Percentiles rank a stretch among this genome's conserved stretches.
Conservation (phyloP, 1,284 basidiomycete species). For the Ganoderma lingzhi region DNA sequence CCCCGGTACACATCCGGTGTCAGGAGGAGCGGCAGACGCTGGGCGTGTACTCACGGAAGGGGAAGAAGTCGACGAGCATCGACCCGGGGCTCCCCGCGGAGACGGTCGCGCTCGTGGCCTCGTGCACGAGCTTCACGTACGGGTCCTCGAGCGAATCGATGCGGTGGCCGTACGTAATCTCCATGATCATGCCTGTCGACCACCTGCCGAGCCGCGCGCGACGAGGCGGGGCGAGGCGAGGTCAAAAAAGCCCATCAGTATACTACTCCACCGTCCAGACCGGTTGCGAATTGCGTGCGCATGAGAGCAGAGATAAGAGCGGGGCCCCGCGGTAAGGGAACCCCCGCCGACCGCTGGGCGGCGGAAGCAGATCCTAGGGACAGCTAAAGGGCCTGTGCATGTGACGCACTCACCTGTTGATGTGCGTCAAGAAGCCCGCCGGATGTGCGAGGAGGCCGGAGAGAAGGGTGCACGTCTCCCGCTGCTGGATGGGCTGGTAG, state of each 20-base stretch:
- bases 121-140: conserved; percentile 49
- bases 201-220: conserved; percentile 24
- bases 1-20: background rate
- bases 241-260: background rate
- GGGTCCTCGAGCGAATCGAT: conserved; percentile 40
- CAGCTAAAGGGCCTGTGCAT: background rate
- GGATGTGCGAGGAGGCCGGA: conserved; percentile 34
- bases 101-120: conserved; percentile 56
- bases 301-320: conserved; percentile 11
- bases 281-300: too few relatives aligned
- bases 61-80: conserved; percentile 65
- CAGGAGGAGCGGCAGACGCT: background rate
- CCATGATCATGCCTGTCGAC: conserved; percentile 34
- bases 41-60: conserved; percentile 49
- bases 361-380: conserved; percentile 2
- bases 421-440: conserved; percentile 33
- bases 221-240: background rate
- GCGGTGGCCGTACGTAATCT: conserved; percentile 40
- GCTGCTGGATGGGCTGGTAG: conserved; percentile 36
- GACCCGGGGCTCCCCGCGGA: conserved; percentile 59
- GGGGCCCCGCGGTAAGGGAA: background rate
- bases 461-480: conserved; percentile 39
- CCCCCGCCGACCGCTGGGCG: background rate
- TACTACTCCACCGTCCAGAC: too few relatives aligned
- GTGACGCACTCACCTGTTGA: conserved; percentile 37